Conservation (phyloP, 2,329 filamentous ascomycete genomes). For the Nemania serpens region DNA sequence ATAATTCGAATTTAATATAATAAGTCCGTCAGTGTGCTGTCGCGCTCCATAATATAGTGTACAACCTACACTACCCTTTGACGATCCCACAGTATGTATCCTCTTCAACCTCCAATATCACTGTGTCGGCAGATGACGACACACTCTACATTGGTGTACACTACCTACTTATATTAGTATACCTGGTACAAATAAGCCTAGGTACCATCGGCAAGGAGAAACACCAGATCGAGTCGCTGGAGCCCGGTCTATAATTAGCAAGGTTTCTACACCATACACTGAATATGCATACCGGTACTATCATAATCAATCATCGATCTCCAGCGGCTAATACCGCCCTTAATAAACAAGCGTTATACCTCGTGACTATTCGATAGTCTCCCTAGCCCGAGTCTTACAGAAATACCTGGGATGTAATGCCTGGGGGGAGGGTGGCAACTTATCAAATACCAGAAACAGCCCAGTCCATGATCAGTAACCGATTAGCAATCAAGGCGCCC, state of each 20-base stretch:
- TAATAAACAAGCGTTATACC: no score
- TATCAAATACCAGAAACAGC: conserved; percentile 6
- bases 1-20: no score
- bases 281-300: background rate
- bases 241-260: conserved; percentile 27
- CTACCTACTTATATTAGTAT: no score
- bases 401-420: background rate
- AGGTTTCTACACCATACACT: conserved; percentile 5
- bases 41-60: no score
- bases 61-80: background rate
- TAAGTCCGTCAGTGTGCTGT: no score
- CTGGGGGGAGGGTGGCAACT: background rate
- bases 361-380: no score
- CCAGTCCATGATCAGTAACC: background rate
- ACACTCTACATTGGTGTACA: background rate
- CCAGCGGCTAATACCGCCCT: background rate
- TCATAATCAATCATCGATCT: background rate
- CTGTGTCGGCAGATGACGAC: background rate
- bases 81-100: background rate
- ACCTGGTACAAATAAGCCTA: background rate
- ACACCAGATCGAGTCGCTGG: conserved; percentile 19
- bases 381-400: no score
- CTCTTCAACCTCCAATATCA: background rate
- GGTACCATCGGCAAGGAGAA: conserved; percentile 12
- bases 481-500: background rate